Conservation (phyloP, 108 stramenopile species). For the Stephanodiscus triporus region DNA sequence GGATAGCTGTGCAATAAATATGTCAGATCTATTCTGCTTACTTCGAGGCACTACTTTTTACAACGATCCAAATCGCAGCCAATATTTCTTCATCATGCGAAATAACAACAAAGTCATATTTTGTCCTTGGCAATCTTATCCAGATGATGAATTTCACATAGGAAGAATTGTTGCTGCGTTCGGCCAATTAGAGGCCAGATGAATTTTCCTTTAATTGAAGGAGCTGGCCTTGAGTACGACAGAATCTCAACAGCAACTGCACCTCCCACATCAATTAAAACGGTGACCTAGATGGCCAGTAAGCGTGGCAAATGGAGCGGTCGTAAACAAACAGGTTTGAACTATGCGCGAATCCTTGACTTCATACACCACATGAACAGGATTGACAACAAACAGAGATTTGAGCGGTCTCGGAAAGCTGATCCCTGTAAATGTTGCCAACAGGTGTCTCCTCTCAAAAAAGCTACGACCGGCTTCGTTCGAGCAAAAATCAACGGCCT, state of each 20-base stretch:
- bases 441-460: constrained; percentile 4
- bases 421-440: constrained; percentile 39
- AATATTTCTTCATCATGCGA: no score
- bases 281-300: constrained; percentile 38
- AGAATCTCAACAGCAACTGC: constrained; percentile 40
- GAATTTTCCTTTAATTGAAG: constrained; percentile 23
- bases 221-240: constrained; percentile 34
- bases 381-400: constrained; percentile 36
- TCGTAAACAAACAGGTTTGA: constrained; percentile 15
- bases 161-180: constrained; percentile 40
- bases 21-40: no score
- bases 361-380: constrained; percentile 37
- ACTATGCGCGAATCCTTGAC: constrained; percentile 3
- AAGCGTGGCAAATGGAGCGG: constrained; percentile 39
- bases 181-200: constrained; percentile 44
- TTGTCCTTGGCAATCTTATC: constrained; percentile 11
- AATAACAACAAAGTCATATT: not conserved
- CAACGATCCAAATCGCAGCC: no score
- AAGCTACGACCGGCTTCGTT: not conserved
- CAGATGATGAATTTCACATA: constrained; percentile 35
- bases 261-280: constrained; percentile 15
- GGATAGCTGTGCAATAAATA: no score
- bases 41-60: no score
- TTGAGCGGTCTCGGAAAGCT: constrained; percentile 24
- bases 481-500: not conserved